Evolutionary conservation across 441 rosid species (phyloP).

Genomic region (Pelargonium australe): DNA sequence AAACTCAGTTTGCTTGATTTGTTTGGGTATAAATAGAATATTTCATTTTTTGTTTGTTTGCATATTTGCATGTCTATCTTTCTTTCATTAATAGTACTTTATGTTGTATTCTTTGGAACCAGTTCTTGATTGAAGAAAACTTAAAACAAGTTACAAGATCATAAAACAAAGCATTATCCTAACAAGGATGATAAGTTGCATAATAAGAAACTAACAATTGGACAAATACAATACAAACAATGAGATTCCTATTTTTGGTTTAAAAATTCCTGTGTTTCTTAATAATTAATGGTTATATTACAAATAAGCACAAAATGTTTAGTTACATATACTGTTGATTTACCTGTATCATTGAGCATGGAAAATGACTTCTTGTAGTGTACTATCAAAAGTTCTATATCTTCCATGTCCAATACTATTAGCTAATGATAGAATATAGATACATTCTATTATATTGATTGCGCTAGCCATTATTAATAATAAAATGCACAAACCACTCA

Average conservation of each 20-base stretch:
- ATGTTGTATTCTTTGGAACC: neutral
- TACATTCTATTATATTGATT: too few species aligned
- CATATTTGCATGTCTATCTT: neutral
- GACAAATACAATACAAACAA: neutral
- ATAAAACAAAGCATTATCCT: neutral
- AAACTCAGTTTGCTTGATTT: neutral
- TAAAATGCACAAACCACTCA: too few species aligned
- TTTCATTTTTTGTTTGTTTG: neutral
- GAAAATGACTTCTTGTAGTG: too few species aligned
- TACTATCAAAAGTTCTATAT: too few species aligned
- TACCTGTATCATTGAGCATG: too few species aligned
- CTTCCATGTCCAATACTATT: too few species aligned
- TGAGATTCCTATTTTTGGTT: conserved; percentile 1
- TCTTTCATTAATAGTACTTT: neutral
- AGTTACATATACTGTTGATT: too few species aligned
- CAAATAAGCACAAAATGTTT: neutral
- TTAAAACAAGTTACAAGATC: neutral
- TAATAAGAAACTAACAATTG: neutral
- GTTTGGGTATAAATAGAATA: neutral
- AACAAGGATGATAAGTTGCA: neutral
- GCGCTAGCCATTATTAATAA: too few species aligned
- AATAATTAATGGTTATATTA: neutral
- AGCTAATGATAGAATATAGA: too few species aligned
- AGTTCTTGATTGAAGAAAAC: neutral
- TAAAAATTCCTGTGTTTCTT: neutral